Percentiles rank a stretch among this genome's conserved stretches.
phyloP scores from a whole-genome alignment of 805 yeast genomes.

The Wickerhamiella kazuoi region DNA sequence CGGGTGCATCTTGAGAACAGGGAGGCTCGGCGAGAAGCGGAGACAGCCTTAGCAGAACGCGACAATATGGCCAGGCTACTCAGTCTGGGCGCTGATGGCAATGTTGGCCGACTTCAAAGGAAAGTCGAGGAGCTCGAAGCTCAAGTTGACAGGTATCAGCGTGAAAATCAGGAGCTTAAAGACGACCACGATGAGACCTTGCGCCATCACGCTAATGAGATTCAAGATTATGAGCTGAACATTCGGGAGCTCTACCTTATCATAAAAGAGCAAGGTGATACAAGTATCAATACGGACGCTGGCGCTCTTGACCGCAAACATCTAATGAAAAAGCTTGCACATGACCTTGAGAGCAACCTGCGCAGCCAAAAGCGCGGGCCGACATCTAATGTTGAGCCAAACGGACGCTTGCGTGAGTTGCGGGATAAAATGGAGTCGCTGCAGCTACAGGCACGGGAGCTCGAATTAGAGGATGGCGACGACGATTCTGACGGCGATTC shows the following conservation, averaged over 20 bases:
- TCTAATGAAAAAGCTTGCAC: constrained; percentile 18
- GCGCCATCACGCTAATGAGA: constrained; percentile 20
- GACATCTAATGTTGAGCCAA: constrained; percentile 43
- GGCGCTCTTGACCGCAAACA: constrained; percentile 1
- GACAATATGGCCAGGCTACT: constrained; percentile 49
- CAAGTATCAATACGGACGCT: constrained; percentile 5
- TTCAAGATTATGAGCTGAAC: constrained; percentile 32
- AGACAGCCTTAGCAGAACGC: constrained; percentile 39
- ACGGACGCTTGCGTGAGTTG: constrained; percentile 51
- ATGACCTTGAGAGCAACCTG: constrained; percentile 24
- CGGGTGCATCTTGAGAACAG: constrained; percentile 45
- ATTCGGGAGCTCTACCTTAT: constrained; percentile 43
- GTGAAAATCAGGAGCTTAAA: constrained; percentile 42
- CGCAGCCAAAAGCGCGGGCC: constrained; percentile 16
- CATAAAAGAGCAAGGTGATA: constrained; percentile 28
- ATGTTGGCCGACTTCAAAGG: constrained; percentile 39
- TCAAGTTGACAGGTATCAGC: constrained; percentile 39
- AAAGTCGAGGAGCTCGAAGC: constrained; percentile 49
- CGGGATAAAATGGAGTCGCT: constrained; percentile 73
- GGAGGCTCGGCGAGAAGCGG: constrained; percentile 34
- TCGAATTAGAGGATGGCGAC: constrained; percentile 72
- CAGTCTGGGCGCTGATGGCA: constrained; percentile 59
- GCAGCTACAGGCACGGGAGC: constrained; percentile 66
- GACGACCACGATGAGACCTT: constrained; percentile 47
- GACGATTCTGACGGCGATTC: constrained; percentile 46